A percentile compares a stretch with the other conserved stretches of the same genome.
Conservation (phyloP, 192 early-diverging fungal genomes). For the Coemansia sp. region DNA sequence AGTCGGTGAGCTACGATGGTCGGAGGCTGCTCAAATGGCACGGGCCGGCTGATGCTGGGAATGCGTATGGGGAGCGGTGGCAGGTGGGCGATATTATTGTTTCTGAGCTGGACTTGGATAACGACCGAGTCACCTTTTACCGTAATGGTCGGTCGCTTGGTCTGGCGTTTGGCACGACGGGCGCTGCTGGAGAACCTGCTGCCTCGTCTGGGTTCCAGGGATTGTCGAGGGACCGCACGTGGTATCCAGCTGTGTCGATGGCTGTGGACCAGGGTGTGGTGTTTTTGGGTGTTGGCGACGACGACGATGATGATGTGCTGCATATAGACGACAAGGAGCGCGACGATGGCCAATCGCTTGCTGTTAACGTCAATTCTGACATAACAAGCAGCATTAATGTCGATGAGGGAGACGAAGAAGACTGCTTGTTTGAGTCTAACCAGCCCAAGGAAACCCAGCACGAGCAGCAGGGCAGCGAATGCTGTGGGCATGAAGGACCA, state of each 20-base stretch:
- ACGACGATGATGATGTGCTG: no score
- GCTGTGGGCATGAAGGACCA: no score
- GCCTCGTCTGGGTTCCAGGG: slow-evolving; percentile 20
- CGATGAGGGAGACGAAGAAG: no score
- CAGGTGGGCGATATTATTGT: slow-evolving; percentile 31
- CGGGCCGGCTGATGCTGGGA: slow-evolving; percentile 22
- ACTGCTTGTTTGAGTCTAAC: no score
- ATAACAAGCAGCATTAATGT: no score
- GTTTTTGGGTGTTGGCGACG: slow-evolving; percentile 22
- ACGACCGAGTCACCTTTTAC: slow-evolving; percentile 33
- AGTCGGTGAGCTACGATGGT: slow-evolving; percentile 44
- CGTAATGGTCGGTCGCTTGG: slow-evolving; percentile 35
- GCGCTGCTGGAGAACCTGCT: slow-evolving; percentile 16
- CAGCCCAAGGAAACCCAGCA: no score
- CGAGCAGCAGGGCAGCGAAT: no score
- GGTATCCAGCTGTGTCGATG: slow-evolving; percentile 47
- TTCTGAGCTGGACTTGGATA: slow-evolving; percentile 41
- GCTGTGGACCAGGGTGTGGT: slow-evolving; percentile 40
- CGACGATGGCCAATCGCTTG: no score
- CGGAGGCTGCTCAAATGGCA: slow-evolving; percentile 37
- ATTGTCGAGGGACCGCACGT: slow-evolving; percentile 30
- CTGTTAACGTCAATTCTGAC: no score
- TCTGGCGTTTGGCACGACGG: slow-evolving; percentile 37
- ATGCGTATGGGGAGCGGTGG: slow-evolving; percentile 38
- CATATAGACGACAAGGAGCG: no score